phyloP scores from a whole-genome alignment of 345 rosid genomes.

The Isatis tinctoria region DNA sequence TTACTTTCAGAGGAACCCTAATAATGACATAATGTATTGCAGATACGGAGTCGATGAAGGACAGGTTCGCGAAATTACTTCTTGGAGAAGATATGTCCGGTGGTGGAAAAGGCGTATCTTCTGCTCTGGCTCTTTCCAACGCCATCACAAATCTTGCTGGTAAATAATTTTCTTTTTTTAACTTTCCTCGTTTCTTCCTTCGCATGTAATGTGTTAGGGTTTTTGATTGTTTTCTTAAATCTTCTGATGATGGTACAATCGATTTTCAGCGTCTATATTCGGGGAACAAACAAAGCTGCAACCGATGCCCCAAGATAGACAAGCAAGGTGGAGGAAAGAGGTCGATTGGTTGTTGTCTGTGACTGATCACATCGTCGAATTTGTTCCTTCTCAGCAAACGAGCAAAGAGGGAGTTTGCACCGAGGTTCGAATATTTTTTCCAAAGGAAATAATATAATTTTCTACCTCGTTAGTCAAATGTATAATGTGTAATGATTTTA shows the following conservation, averaged over 20 bases:
- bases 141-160: conserved; percentile 52
- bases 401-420: conserved; percentile 62
- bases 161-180: neutral
- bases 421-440: conserved; percentile 54
- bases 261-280: conserved; percentile 67
- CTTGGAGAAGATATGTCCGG: conserved; percentile 85
- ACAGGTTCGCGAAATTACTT: conserved; percentile 57
- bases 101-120: conserved; percentile 76
- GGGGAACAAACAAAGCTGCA: conserved; percentile 72
- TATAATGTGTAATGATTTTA: neutral
- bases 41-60: conserved; percentile 67
- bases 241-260: neutral
- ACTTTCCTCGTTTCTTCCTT: neutral
- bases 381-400: conserved; percentile 77
- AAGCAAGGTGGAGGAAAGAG: conserved; percentile 82
- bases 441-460: neutral
- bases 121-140: conserved; percentile 69
- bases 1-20: neutral
- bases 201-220: neutral
- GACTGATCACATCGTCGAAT: conserved; percentile 76
- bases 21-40: neutral
- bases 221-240: neutral
- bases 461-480: neutral
- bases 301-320: conserved; percentile 76
- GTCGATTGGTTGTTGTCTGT: conserved; percentile 81